Base-by-base conservation (phyloP, 345 rosid genomes). In the Eucalyptus polyanthemos region DNA sequence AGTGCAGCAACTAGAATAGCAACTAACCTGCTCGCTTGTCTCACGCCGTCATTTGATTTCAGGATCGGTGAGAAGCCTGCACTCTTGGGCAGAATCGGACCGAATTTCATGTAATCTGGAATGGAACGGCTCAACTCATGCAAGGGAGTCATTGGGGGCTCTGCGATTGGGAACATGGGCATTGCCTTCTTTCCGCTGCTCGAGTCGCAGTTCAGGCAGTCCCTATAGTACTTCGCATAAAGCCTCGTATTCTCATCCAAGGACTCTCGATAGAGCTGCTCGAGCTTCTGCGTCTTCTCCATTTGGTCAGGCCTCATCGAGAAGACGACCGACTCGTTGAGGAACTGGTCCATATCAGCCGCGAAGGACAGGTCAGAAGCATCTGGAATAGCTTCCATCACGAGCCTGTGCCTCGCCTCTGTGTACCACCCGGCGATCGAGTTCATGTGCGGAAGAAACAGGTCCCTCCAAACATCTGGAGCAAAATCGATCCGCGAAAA, bases 371-470 rank as follows among this genome's bases (percentile, higher is more conserved):
- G 51, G 88, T 95, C 96, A 69, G 92, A 81, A 31, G 95, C 91
- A 89, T 94, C 95, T 34, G 96, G 97, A 58, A 95, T 90, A 6
- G 91, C 90, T 83, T 95, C 95, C 95, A 95, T 90, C 91, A 94
- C 83, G 27, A 95, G 93, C 89, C 92, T 90, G 54, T 95, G 95
- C 92, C 97, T 94, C 11, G 93, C 92, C 90, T 94, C 93, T 10
- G 95, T 92, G 90, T 94, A 95, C 97, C 97, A 95, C 72, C 96
- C 95, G n/a, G 91, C 90, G 86, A 94, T 93, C 4, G 96, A 94
- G 89, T 93, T 90, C 97, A 94, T 93, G 42, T 95, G 95, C 3
- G 94, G 94, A 49, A 95, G 95, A 90, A 95, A 95, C 89, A 95
- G 37, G 17, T 95, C 93, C 90, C 92, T 93, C 97, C 97, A 95